Percentiles rank a stretch among this genome's conserved stretches.
These are phyloP conservation scores for Pseudocercospora musae DNA, from an alignment of 2,329 filamentous ascomycete species.

Conservation along the genomic window DNA sequence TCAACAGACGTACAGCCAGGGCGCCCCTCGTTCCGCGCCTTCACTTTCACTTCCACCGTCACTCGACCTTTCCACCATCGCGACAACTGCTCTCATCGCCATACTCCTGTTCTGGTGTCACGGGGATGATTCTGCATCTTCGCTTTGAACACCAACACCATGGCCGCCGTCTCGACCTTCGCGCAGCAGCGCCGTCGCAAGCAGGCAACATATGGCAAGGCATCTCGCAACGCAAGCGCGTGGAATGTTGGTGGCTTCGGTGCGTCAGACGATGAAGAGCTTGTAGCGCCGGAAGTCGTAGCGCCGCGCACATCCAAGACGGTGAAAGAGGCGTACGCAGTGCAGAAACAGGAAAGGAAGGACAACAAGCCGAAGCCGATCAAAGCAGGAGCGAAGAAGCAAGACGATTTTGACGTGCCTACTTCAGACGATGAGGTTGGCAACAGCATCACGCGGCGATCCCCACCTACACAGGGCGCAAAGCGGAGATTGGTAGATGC, in stretches of 20 bases:
- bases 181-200: slow-evolving; percentile 23
- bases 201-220: slow-evolving; percentile 26
- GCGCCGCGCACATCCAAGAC: background rate
- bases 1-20: too few species aligned
- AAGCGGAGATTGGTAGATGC: slow-evolving; percentile 17
- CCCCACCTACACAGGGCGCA: slow-evolving; percentile 14
- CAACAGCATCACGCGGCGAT: slow-evolving; percentile 16
- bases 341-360: slow-evolving; percentile 17
- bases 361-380: slow-evolving; percentile 5
- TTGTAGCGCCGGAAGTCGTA: background rate
- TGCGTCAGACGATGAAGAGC: slow-evolving; percentile 23
- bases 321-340: slow-evolving; percentile 15
- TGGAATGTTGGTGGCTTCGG: slow-evolving; percentile 19
- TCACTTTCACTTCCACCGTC: too few species aligned
- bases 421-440: slow-evolving; percentile 33
- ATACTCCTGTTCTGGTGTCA: too few species aligned
- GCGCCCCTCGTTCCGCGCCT: too few species aligned
- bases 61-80: too few species aligned
- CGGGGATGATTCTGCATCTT: background rate
- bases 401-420: slow-evolving; percentile 45
- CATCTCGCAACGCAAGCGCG: slow-evolving; percentile 18
- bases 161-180: slow-evolving; percentile 17
- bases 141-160: background rate
- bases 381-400: slow-evolving; percentile 17
- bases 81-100: too few species aligned